Base-by-base conservation (phyloP, 176 grass and related monocot genomes). In the Zea luxurians region DNA sequence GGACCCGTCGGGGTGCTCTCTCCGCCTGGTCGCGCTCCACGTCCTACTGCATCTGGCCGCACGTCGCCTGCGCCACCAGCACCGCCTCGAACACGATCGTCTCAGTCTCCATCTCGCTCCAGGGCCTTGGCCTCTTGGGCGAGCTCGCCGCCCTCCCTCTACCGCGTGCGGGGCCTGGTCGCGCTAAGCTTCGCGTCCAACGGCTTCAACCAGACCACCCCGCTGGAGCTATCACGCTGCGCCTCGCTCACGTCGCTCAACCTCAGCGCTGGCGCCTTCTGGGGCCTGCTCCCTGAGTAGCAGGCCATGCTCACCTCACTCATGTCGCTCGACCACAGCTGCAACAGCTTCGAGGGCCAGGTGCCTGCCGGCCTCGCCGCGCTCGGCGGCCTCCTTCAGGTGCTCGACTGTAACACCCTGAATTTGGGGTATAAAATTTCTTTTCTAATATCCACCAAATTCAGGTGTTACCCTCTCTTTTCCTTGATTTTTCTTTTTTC, bases 221-320 rank as follows among this genome's bases (percentile, higher is more conserved):
- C 89, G n/a, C 87, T 96, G 74, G 62, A 83, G 38, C 89, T 96
- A n/a, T 63, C 92, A 34, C 66, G 80, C 48, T 95, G 92, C 84
- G 45, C 81, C 35, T 72, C 73, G 13, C 84, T 95, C 13, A 72
- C 44, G 11, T 59, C 84, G 37, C 89, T 95, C 78, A 91, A 95
- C 78, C 86, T 95, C 52, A 89, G 86, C 86, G 21, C 42, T 61
- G 81, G 13, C 57, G 58, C 50, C 57, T 60, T 92, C 48, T 95
- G 89, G 92, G 92, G 86, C 57, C 88, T 84, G 60, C 38, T 95
- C 17, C 92, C 92, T 6, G 84, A 92, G 64, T 89, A 95, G 73
- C 64, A 89, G 53, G 67, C 44, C 73, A 41, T 52, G 55, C 86
- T 95, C 49, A 5, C 86, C 37, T 53, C 68, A 0, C 81, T 95